phyloP scores from a whole-genome alignment of 2,329 filamentous ascomycete genomes.

The Aureobasidium sp. region DNA sequence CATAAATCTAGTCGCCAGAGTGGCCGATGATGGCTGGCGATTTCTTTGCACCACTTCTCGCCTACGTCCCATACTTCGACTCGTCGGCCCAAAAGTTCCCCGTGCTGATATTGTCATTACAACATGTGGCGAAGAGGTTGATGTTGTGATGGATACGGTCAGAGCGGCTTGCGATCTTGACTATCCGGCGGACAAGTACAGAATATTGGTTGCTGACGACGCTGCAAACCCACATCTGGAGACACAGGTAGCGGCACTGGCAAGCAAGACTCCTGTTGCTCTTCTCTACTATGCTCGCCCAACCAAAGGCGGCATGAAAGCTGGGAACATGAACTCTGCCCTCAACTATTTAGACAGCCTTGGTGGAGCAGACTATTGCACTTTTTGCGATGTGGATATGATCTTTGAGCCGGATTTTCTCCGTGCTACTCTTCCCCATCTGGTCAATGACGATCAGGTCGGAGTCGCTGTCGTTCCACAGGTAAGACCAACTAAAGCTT shows the following conservation, averaged over 20 bases:
- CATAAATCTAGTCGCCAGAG: not conserved
- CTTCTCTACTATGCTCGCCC: constrained; percentile 35
- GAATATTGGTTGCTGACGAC: constrained; percentile 37
- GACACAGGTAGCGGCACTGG: constrained; percentile 30
- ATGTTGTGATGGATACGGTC: constrained; percentile 37
- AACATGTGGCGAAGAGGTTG: constrained; percentile 39
- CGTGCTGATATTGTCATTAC: constrained; percentile 39
- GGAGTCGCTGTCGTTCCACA: constrained; percentile 50
- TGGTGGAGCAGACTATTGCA: constrained; percentile 6
- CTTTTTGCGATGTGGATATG: constrained; percentile 45
- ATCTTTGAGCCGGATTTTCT: constrained; percentile 57
- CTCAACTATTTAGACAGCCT: constrained; percentile 8
- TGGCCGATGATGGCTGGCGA: constrained; percentile 7
- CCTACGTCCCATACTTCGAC: not conserved
- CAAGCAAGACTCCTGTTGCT: constrained; percentile 32
- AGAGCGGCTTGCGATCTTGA: constrained; percentile 34
- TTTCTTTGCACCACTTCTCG: constrained; percentile 1
- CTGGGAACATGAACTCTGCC: constrained; percentile 10
- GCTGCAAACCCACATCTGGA: constrained; percentile 31
- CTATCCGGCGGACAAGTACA: constrained; percentile 33
- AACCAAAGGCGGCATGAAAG: constrained; percentile 32
- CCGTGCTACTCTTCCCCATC: constrained; percentile 51
- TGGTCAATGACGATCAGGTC: constrained; percentile 49
- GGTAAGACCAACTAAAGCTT: not conserved
- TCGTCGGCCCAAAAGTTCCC: not conserved